phyloP scores from a whole-genome alignment of 257 asterid species.

The Cruciata laevipes region DNA sequence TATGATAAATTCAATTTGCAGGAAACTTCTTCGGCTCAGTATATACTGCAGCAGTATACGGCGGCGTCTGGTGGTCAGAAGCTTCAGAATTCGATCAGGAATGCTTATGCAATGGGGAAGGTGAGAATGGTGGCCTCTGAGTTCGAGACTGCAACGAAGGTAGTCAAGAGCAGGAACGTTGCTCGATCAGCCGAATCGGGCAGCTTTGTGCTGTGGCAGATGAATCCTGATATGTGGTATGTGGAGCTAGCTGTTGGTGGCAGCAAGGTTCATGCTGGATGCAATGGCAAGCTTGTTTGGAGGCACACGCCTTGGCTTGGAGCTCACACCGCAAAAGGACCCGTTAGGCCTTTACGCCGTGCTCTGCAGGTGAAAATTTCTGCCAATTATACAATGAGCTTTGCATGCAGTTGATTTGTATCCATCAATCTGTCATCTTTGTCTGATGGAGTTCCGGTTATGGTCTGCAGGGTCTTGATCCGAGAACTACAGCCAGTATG shows the following conservation, averaged over 20 bases:
- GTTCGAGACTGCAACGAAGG: slow-evolving; percentile 79
- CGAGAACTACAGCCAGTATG: slow-evolving; percentile 79
- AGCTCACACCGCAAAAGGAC: slow-evolving; percentile 88
- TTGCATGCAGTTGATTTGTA: background rate
- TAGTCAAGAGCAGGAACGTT: slow-evolving; percentile 66
- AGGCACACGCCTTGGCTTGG: slow-evolving; percentile 99
- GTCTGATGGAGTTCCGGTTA: background rate
- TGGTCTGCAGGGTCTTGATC: slow-evolving; percentile 78
- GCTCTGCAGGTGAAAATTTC: slow-evolving; percentile 65
- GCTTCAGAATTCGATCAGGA: slow-evolving; percentile 55
- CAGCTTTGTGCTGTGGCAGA: slow-evolving; percentile 89
- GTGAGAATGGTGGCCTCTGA: slow-evolving; percentile 83
- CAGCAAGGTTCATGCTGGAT: slow-evolving; percentile 92
- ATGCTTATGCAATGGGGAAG: slow-evolving; percentile 88
- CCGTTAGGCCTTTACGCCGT: slow-evolving; percentile 81
- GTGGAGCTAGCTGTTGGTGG: slow-evolving; percentile 93
- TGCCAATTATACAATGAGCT: background rate
- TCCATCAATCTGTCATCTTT: background rate
- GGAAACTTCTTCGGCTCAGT: slow-evolving; percentile 93
- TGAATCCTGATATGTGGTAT: slow-evolving; percentile 91
- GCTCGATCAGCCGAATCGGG: slow-evolving; percentile 79
- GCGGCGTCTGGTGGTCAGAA: slow-evolving; percentile 90
- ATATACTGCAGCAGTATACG: slow-evolving; percentile 76
- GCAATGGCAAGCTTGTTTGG: slow-evolving; percentile 94
- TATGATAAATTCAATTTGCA: slow-evolving; percentile 22